Percentiles rank a stretch among this genome's conserved stretches.
Conservation (phyloP, 129 eudicot species). For the Heracleum sosnowskyi region DNA sequence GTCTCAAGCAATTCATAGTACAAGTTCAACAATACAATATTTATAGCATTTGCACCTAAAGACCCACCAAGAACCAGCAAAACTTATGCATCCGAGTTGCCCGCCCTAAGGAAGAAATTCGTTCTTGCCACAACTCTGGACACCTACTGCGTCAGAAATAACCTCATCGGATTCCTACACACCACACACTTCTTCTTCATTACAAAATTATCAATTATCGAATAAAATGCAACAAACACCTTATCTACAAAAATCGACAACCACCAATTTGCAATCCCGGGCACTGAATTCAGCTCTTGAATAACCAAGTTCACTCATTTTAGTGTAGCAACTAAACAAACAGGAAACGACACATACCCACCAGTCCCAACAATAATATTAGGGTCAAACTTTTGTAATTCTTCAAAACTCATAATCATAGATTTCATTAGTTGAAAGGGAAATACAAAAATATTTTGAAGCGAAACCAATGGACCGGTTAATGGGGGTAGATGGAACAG, state of each 20-base stretch:
- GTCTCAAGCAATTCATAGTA: conserved; percentile 27
- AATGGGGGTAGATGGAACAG: conserved; percentile 22
- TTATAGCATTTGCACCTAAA: conserved; percentile 38
- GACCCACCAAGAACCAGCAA: conserved; percentile 50
- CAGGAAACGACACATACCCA: conserved; percentile 37
- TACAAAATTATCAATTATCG: conserved; percentile 32
- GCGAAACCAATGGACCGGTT: conserved; percentile 24
- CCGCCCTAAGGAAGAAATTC: conserved; percentile 26
- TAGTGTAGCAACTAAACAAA: conserved; percentile 25
- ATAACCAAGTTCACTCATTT: conserved; percentile 29
- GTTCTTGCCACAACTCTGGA: conserved; percentile 26
- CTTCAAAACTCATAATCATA: conserved; percentile 16
- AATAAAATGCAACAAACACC: conserved; percentile 40
- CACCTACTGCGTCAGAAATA: conserved; percentile 18
- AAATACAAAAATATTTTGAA: conserved; percentile 19
- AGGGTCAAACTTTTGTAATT: conserved; percentile 28
- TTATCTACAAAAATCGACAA: conserved; percentile 29
- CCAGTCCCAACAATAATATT: conserved; percentile 44
- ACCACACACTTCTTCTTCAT: conserved; percentile 36
- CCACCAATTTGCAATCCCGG: conserved; percentile 40
- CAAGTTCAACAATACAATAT: conserved; percentile 31
- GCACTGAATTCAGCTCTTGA: conserved; percentile 43
- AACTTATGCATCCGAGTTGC: conserved; percentile 21
- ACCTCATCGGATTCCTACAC: conserved; percentile 41
- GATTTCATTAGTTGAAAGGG: conserved; percentile 26